These are phyloP conservation scores for Physcia stellaris DNA, from an alignment of 495 filamentous ascomycete species.

Conservation along the genomic window DNA sequence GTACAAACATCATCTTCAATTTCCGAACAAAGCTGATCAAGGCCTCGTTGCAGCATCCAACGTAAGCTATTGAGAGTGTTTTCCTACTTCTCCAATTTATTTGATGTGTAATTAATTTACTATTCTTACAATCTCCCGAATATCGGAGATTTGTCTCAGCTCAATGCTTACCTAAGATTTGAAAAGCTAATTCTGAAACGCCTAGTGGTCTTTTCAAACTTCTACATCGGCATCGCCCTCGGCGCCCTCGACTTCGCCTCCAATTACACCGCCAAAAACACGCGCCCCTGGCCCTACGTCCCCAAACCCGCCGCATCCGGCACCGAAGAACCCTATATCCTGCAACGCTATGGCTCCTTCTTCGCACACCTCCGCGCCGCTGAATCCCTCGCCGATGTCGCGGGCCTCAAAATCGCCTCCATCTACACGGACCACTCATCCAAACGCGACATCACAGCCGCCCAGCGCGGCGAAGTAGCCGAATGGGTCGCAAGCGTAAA, in stretches of 20 bases:
- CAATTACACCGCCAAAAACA: conserved; percentile 35
- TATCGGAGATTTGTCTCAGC: too few species aligned
- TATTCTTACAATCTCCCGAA: too few species aligned
- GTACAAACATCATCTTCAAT: too few species aligned
- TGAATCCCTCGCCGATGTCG: conserved; percentile 39
- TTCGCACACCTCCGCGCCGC: conserved; percentile 42
- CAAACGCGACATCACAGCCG: conserved; percentile 27
- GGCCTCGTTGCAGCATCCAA: too few species aligned
- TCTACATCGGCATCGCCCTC: conserved; percentile 46
- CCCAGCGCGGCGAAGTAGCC: conserved; percentile 39
- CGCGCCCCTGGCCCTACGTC: conserved; percentile 46
- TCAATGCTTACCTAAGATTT: too few species aligned
- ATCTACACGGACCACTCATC: conserved; percentile 26
- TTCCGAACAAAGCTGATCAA: too few species aligned
- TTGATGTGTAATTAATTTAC: too few species aligned
- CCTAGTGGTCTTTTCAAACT: conserved; percentile 47
- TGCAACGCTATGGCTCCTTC: conserved; percentile 46
- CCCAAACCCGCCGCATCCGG: conserved; percentile 37
- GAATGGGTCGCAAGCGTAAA: conserved; percentile 47
- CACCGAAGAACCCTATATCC: conserved; percentile 49
- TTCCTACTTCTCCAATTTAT: too few species aligned
- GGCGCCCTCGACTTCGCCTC: conserved; percentile 35
- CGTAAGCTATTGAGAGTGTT: too few species aligned
- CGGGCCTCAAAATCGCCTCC: conserved; percentile 28
- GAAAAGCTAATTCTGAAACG: too few species aligned